Evolutionary conservation across 1,284 basidiomycete genomes (phyloP).

Genomic region (Quambalaria eucalypti): DNA sequence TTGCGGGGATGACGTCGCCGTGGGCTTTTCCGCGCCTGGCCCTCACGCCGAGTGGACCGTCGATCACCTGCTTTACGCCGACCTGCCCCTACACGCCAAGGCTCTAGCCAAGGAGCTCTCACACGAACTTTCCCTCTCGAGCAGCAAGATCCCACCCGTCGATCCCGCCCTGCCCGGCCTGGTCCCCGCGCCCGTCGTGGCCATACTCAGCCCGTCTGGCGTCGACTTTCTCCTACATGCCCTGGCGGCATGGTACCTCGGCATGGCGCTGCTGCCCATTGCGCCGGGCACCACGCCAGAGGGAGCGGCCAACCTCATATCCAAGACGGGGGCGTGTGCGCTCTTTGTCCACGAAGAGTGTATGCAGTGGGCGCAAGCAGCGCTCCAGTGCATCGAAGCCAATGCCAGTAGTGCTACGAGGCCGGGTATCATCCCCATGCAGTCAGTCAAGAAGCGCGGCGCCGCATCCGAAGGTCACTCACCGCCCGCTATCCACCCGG

Average conservation of each 20-base stretch:
- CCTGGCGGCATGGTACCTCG: conserved; percentile 47
- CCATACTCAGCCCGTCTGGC: conserved; percentile 47
- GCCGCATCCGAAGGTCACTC: not conserved
- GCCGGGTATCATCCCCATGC: not conserved
- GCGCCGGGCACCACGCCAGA: conserved; percentile 54
- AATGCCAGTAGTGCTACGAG: not conserved
- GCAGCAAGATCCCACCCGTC: not conserved
- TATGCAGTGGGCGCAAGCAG: not conserved
- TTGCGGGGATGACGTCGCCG: too few species aligned
- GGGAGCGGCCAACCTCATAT: conserved; percentile 56
- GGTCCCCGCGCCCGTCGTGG: conserved; percentile 25
- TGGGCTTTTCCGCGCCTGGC: too few species aligned
- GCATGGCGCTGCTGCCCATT: conserved; percentile 48
- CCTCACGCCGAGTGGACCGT: too few species aligned
- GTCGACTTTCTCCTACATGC: conserved; percentile 47
- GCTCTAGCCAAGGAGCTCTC: too few species aligned
- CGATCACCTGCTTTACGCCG: not conserved
- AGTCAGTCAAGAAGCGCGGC: not conserved
- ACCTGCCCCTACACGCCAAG: too few species aligned
- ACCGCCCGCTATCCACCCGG: not conserved
- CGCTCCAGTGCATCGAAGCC: not conserved
- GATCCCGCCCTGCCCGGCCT: not conserved
- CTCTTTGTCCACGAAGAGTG: conserved; percentile 51
- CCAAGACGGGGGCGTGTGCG: conserved; percentile 51
- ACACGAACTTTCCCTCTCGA: not conserved